phyloP scores from a whole-genome alignment of 306 rosid species.

The Benincasa hispida region DNA sequence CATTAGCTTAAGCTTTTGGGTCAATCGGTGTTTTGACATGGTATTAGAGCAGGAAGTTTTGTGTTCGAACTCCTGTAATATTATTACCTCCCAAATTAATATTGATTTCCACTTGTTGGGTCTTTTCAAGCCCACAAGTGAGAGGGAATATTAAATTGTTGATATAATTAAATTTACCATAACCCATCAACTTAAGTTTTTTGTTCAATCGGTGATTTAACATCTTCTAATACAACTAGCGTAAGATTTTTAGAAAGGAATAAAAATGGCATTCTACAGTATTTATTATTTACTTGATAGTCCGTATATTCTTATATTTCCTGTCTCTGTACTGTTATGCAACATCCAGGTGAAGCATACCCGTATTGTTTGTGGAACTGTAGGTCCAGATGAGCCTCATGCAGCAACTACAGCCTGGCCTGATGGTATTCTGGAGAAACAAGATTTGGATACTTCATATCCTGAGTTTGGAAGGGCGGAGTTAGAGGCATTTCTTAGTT shows the following conservation, averaged over 20 bases:
- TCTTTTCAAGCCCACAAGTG: too few relatives aligned
- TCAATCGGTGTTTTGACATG: too few relatives aligned
- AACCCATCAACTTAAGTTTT: too few relatives aligned
- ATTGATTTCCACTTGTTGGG: too few relatives aligned
- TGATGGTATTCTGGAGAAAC: constrained; percentile 56
- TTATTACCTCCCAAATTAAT: too few relatives aligned
- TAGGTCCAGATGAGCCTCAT: constrained; percentile 96
- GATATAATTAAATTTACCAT: too few relatives aligned
- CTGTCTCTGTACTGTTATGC: background rate
- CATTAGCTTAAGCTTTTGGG: too few relatives aligned
- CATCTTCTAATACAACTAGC: background rate
- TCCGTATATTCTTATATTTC: background rate
- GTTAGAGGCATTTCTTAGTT: constrained; percentile 46
- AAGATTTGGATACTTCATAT: constrained; percentile 36
- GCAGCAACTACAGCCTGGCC: constrained; percentile 84
- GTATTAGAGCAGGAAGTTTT: too few relatives aligned
- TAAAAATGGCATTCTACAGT: background rate
- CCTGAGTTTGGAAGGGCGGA: constrained; percentile 34
- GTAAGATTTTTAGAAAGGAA: background rate
- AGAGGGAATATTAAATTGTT: too few relatives aligned
- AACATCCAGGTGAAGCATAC: constrained; percentile 26
- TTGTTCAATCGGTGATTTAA: too few relatives aligned
- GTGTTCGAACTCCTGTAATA: too few relatives aligned
- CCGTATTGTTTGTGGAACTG: constrained; percentile 46
- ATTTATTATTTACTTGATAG: background rate